A percentile compares a stretch with the other conserved stretches of the same genome.
Evolutionary conservation across 2,329 filamentous ascomycete genomes (phyloP).

Genomic region (Monosporascus sp.): DNA sequence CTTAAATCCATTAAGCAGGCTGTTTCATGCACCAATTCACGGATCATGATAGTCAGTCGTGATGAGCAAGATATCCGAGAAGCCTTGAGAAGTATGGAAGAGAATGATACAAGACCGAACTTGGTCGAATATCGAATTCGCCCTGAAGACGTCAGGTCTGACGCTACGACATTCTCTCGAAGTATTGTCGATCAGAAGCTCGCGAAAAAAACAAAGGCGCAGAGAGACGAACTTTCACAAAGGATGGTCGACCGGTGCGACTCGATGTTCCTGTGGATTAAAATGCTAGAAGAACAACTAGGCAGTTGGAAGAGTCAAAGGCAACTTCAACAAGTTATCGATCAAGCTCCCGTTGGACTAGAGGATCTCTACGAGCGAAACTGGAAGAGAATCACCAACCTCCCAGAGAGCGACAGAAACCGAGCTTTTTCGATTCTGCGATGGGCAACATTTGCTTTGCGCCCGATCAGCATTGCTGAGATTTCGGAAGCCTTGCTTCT

Average conservation of each 20-base stretch:
- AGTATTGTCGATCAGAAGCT: no score
- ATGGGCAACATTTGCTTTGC: conserved; percentile 22
- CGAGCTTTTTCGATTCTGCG: conserved; percentile 24
- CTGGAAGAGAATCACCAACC: conserved; percentile 19
- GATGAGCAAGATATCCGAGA: no score
- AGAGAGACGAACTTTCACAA: conserved; percentile 14
- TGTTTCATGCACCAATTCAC: no score
- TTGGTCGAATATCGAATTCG: no score
- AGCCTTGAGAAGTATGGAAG: no score
- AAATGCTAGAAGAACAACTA: conserved; percentile 19
- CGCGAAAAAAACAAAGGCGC: no score
- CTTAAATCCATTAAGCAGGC: no score
- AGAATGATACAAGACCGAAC: no score
- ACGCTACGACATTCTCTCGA: no score
- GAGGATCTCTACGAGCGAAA: conserved; percentile 24
- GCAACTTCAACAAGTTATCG: conserved; percentile 21
- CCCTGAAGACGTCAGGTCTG: no score
- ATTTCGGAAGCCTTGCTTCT: conserved; percentile 7
- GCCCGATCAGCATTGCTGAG: conserved; percentile 7
- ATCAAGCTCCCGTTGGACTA: conserved; percentile 22
- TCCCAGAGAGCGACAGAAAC: conserved; percentile 6
- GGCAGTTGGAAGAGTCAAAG: conserved; percentile 19
- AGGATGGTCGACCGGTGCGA: conserved; percentile 21
- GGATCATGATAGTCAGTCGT: no score
- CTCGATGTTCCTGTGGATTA: conserved; percentile 31